phyloP scores from a whole-genome alignment of 257 asterid species.

The Avicennia marina region DNA sequence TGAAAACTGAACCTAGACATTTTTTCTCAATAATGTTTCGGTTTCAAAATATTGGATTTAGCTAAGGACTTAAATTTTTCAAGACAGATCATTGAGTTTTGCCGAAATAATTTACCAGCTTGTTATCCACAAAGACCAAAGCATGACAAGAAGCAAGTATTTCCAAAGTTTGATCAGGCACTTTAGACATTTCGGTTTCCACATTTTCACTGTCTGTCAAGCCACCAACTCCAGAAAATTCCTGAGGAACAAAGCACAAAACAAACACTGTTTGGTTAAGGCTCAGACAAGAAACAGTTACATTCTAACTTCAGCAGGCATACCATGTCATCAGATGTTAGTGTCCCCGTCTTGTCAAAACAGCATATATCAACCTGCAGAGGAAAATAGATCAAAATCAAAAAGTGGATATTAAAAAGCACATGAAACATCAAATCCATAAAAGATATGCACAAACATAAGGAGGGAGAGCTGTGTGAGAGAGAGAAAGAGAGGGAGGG shows the following conservation, averaged over 20 bases:
- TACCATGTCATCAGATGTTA: slow-evolving; percentile 99
- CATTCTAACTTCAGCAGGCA: slow-evolving; percentile 16
- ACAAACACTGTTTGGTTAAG: background rate
- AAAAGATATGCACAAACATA: background rate
- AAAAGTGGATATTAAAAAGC: background rate
- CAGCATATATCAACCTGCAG: slow-evolving; percentile 97
- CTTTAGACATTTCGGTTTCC: slow-evolving; percentile 63
- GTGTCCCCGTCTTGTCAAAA: slow-evolving; percentile 96
- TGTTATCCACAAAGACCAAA: slow-evolving; percentile 94
- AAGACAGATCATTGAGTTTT: background rate
- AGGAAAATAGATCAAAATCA: slow-evolving; percentile 21
- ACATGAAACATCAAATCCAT: slow-evolving; percentile 12
- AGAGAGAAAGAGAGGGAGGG: too few relatives aligned
- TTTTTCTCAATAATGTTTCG: background rate
- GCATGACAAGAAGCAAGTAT: slow-evolving; percentile 99
- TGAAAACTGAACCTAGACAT: too few relatives aligned
- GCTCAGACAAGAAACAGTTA: slow-evolving; percentile 19
- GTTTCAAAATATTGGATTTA: background rate
- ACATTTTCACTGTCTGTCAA: slow-evolving; percentile 68
- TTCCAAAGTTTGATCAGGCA: slow-evolving; percentile 66
- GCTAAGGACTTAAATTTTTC: slow-evolving; percentile 1
- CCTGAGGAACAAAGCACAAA: slow-evolving; percentile 45
- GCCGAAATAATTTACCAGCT: slow-evolving; percentile 56
- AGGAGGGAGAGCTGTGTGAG: background rate
- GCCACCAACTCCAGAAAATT: slow-evolving; percentile 96